Percentiles rank a stretch among this genome's conserved stretches.
Evolutionary conservation across 768 basidiomycete species (phyloP).

Genomic region (Podaxis sp.): DNA sequence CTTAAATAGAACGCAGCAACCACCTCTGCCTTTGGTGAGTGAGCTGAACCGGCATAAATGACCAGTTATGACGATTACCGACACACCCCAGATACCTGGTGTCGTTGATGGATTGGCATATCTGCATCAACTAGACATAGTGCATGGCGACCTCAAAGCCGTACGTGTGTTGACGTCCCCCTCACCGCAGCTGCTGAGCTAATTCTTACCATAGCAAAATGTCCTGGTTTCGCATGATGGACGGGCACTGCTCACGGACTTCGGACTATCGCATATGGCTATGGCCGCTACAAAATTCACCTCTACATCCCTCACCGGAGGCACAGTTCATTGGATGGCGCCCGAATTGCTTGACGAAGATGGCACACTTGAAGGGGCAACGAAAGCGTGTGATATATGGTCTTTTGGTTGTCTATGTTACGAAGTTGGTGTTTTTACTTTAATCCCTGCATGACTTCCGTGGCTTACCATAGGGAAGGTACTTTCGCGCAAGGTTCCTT

Average conservation of each 20-base stretch:
- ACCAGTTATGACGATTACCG: not conserved
- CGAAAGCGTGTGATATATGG: slow-evolving; percentile 7
- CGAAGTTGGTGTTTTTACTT: not conserved
- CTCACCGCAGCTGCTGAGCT: not conserved
- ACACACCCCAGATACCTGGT: not conserved
- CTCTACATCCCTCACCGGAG: not conserved
- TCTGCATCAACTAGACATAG: not conserved
- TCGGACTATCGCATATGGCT: not conserved
- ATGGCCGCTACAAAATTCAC: not conserved
- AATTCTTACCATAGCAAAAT: not conserved
- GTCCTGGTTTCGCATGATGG: slow-evolving; percentile 1
- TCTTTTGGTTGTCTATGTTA: slow-evolving; percentile 12
- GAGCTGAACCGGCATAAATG: no score
- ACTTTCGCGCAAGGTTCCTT: not conserved
- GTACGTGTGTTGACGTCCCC: not conserved
- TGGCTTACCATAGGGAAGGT: not conserved
- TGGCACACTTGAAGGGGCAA: not conserved
- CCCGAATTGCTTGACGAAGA: slow-evolving; percentile 2
- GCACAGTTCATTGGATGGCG: slow-evolving; percentile 5
- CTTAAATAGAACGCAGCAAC: slow-evolving; percentile 11
- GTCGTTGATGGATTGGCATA: not conserved
- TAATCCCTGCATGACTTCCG: not conserved
- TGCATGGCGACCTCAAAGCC: slow-evolving; percentile 11
- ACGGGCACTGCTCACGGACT: slow-evolving; percentile 8
- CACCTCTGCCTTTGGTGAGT: slow-evolving; percentile 17